Conservation (phyloP, 352 stramenopile species). For the Pythium rhizo-oryzae region DNA sequence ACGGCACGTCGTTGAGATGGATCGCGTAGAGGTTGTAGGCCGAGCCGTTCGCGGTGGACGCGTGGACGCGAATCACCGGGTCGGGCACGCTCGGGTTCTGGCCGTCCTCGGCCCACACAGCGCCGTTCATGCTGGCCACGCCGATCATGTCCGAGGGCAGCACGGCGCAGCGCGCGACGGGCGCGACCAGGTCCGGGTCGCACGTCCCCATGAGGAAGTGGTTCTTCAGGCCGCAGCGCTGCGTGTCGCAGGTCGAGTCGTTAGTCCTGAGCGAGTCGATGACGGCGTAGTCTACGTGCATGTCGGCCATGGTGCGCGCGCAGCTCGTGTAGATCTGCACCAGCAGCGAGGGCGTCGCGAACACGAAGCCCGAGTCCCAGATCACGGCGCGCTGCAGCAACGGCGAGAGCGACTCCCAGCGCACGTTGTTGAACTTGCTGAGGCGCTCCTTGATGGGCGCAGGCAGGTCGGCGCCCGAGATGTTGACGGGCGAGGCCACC, state of each 20-base stretch:
- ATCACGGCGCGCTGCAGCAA: constrained; percentile 72
- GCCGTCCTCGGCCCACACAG: constrained; percentile 69
- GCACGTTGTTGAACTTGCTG: constrained; percentile 30
- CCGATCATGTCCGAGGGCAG: constrained; percentile 35
- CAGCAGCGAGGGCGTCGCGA: constrained; percentile 37
- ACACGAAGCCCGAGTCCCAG: constrained; percentile 72
- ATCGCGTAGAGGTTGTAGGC: constrained; percentile 62
- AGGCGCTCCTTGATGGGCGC: constrained; percentile 34
- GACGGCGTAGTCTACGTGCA: constrained; percentile 49
- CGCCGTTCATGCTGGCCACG: constrained; percentile 34
- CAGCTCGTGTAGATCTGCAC: constrained; percentile 68
- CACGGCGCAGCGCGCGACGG: constrained; percentile 50
- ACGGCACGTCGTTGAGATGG: constrained; percentile 47
- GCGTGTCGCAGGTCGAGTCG: constrained; percentile 27
- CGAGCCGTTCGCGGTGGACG: constrained; percentile 16
- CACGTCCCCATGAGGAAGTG: constrained; percentile 49
- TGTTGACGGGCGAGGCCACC: constrained; percentile 31
- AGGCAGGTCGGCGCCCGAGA: constrained; percentile 43
- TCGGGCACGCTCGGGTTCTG: constrained; percentile 48
- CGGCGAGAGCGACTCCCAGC: constrained; percentile 49
- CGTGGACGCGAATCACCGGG: constrained; percentile 57
- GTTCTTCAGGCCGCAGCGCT: constrained; percentile 52
- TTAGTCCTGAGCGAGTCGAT: constrained; percentile 34
- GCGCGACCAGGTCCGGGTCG: constrained; percentile 33
- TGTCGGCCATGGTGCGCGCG: constrained; percentile 57